A percentile compares a stretch with the other conserved stretches of the same genome.
Conservation (phyloP, 2,329 filamentous ascomycete species). For the Calonectria montana region DNA sequence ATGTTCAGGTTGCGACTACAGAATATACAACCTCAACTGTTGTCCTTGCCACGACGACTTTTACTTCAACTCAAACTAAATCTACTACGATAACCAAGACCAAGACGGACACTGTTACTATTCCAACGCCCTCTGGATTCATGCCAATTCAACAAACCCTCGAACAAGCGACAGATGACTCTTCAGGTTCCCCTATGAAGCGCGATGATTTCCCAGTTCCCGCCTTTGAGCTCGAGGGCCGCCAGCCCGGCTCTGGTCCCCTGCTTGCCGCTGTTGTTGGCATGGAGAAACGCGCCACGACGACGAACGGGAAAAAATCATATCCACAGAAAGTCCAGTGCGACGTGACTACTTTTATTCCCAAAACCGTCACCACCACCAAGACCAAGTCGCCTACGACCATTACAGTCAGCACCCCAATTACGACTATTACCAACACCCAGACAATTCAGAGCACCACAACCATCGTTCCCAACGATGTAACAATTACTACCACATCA, state of each 20-base stretch:
- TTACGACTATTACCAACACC: neutral
- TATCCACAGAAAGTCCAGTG: neutral
- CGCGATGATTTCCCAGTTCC: neutral
- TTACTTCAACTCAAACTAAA: neutral
- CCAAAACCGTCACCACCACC: neutral
- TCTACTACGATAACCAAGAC: neutral
- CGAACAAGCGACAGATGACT: neutral
- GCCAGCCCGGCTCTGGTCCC: neutral
- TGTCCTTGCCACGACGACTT: neutral
- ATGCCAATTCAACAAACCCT: neutral
- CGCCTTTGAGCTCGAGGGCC: neutral
- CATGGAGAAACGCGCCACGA: neutral
- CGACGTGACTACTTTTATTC: neutral
- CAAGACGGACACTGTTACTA: neutral
- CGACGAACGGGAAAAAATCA: neutral
- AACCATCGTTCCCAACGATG: neutral
- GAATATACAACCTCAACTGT: neutral
- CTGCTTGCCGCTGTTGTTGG: neutral
- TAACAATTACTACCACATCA: neutral
- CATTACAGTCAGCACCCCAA: neutral
- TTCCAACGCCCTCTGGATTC: neutral
- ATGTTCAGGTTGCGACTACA: neutral
- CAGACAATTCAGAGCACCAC: neutral
- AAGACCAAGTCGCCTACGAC: neutral
- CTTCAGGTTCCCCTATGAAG: neutral